phyloP scores from a whole-genome alignment of 225 moss, liverwort and hornwort species.

The Pseudoscleropodium purum region DNA sequence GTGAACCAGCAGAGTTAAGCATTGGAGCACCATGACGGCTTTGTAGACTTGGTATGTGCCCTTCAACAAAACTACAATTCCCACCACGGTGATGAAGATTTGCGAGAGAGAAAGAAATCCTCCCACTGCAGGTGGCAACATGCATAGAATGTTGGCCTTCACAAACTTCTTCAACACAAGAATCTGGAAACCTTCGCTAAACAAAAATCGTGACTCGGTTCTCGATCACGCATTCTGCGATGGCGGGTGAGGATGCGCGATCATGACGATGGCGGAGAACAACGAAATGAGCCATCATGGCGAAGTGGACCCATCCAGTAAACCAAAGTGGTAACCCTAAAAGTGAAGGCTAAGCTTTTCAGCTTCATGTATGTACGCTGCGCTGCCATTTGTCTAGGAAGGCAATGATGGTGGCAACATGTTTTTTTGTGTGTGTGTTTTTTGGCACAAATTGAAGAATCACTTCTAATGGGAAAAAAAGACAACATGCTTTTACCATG shows the following conservation, averaged over 20 bases:
- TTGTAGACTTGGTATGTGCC: conserved; percentile 24
- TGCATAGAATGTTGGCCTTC: neutral
- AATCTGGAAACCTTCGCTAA: neutral
- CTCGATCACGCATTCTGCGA: neutral
- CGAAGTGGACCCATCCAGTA: neutral
- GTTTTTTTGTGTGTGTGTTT: too few species aligned
- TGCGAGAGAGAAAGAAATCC: conserved; percentile 10
- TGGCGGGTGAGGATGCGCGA: neutral
- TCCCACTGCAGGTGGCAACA: conserved; percentile 18
- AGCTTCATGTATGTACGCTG: neutral
- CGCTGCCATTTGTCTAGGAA: neutral
- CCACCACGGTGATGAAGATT: conserved; percentile 23
- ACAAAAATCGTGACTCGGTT: neutral
- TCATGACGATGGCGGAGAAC: neutral
- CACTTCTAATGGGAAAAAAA: neutral
- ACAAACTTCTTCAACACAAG: neutral
- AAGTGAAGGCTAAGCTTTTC: neutral
- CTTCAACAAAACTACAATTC: neutral
- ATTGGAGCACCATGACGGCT: conserved; percentile 21
- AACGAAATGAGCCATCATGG: neutral
- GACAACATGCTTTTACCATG: neutral
- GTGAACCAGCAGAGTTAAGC: conserved; percentile 1
- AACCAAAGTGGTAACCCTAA: neutral
- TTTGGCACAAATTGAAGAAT: neutral
- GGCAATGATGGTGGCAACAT: neutral